Evolutionary conservation across 345 rosid species (phyloP).

Genomic region (Sonneratia caseolaris): DNA sequence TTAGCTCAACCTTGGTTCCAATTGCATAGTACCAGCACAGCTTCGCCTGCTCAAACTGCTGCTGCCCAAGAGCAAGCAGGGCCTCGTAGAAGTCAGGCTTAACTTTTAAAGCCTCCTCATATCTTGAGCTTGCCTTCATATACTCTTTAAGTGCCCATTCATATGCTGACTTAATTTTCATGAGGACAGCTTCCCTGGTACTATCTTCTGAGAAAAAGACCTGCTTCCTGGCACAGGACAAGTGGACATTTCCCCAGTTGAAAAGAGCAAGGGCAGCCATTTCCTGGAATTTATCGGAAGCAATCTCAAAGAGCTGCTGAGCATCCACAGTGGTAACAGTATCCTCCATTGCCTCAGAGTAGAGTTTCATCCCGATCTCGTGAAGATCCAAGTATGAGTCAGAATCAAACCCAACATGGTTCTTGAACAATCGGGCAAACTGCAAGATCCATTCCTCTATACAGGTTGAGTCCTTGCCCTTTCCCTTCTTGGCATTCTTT

Average conservation of each 20-base stretch:
- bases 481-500: neutral
- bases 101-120: slow-evolving; percentile 63
- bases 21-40: slow-evolving; percentile 89
- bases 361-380: slow-evolving; percentile 83
- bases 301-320: slow-evolving; percentile 71
- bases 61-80: slow-evolving; percentile 86
- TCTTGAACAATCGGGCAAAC: slow-evolving; percentile 84
- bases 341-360: slow-evolving; percentile 93
- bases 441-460: slow-evolving; percentile 79
- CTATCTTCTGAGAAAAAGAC: slow-evolving; percentile 55
- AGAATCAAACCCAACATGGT: slow-evolving; percentile 92
- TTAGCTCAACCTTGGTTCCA: slow-evolving; percentile 43
- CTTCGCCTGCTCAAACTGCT: slow-evolving; percentile 93
- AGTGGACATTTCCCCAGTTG: slow-evolving; percentile 94
- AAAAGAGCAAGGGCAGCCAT: slow-evolving; percentile 90
- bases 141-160: slow-evolving; percentile 76
- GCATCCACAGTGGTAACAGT: slow-evolving; percentile 74
- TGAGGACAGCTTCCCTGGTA: slow-evolving; percentile 48
- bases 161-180: slow-evolving; percentile 43
- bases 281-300: slow-evolving; percentile 90
- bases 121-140: slow-evolving; percentile 56
- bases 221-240: slow-evolving; percentile 82
- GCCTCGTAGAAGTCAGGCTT: slow-evolving; percentile 92
- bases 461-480: slow-evolving; percentile 29
- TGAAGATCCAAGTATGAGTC: slow-evolving; percentile 90